Percentiles rank a stretch among this genome's conserved stretches.
Conservation (phyloP, 352 stramenopile species). For the Phytophthora lateralis region DNA sequence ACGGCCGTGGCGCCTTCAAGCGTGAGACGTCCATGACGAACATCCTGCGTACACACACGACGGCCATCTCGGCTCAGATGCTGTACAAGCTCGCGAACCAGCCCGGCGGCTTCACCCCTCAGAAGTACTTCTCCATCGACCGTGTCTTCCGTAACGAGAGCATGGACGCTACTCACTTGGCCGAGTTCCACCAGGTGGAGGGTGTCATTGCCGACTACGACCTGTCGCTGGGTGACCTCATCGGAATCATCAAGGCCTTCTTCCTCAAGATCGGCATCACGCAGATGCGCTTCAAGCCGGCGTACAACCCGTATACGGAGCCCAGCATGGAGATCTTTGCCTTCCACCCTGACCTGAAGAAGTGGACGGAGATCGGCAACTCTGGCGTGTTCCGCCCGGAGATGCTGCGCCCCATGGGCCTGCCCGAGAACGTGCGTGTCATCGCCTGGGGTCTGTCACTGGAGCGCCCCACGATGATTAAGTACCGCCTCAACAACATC, state of each 20-base stretch:
- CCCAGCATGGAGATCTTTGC: slow-evolving; percentile 99
- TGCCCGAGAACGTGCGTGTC: slow-evolving; percentile 98
- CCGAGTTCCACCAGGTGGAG: slow-evolving; percentile 99
- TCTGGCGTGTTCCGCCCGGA: slow-evolving; percentile 99
- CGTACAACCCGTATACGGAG: slow-evolving; percentile 99
- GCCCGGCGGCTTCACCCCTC: slow-evolving; percentile 96
- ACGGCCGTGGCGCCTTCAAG: slow-evolving; percentile 88
- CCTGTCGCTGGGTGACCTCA: slow-evolving; percentile 98
- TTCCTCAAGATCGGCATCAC: slow-evolving; percentile 98
- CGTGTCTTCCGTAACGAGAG: slow-evolving; percentile 99
- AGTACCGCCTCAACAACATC: slow-evolving; percentile 99
- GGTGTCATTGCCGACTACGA: slow-evolving; percentile 99
- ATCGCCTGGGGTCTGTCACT: slow-evolving; percentile 99
- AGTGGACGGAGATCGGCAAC: slow-evolving; percentile 99
- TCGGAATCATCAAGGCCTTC: slow-evolving; percentile 99
- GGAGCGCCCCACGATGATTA: slow-evolving; percentile 99
- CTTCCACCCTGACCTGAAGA: slow-evolving; percentile 99
- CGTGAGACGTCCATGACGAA: slow-evolving; percentile 99
- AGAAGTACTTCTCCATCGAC: slow-evolving; percentile 99
- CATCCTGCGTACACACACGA: slow-evolving; percentile 99
- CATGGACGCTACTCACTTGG: slow-evolving; percentile 99
- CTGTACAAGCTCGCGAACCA: slow-evolving; percentile 97
- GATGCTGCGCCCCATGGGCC: slow-evolving; percentile 98
- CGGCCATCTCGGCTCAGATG: slow-evolving; percentile 98
- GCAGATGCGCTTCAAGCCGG: slow-evolving; percentile 99